Conservation (phyloP, 2,329 filamentous ascomycete species). For the Bimuria novae-zelandiae region DNA sequence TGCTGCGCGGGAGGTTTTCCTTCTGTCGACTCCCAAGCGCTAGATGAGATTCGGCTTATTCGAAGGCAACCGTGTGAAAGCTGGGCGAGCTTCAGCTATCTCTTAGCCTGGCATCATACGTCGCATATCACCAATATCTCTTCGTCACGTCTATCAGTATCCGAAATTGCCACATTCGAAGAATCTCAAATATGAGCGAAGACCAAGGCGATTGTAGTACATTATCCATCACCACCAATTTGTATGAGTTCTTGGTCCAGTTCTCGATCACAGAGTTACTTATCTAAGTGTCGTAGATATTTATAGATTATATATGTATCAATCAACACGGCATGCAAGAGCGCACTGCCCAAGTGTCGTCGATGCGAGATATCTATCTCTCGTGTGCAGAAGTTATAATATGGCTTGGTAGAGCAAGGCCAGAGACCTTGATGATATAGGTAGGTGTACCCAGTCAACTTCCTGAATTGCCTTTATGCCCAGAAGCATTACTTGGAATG, state of each 20-base stretch:
- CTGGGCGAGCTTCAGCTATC: too few relatives aligned
- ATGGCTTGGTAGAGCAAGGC: not conserved
- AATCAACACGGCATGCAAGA: constrained; percentile 8
- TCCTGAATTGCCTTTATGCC: too few relatives aligned
- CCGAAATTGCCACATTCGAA: too few relatives aligned
- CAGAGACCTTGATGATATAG: not conserved
- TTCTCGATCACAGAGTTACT: not conserved
- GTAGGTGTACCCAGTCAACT: not conserved
- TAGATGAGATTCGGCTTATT: too few relatives aligned
- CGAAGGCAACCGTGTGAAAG: too few relatives aligned
- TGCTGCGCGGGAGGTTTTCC: too few relatives aligned
- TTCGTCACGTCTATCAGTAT: too few relatives aligned
- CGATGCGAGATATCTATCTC: not conserved
- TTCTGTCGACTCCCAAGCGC: too few relatives aligned
- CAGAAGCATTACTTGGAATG: not conserved
- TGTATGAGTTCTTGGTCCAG: not conserved
- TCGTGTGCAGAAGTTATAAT: not conserved
- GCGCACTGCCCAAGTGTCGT: constrained; percentile 1
- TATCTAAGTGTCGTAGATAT: not conserved
- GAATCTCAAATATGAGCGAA: too few relatives aligned
- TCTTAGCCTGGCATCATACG: too few relatives aligned
- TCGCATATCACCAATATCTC: too few relatives aligned
- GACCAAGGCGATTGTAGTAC: not conserved
- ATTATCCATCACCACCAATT: not conserved
- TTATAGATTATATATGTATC: constrained; percentile 11